These are phyloP conservation scores for Fremontodendron californicum DNA, from an alignment of 345 rosid species.

Conservation along the genomic window DNA sequence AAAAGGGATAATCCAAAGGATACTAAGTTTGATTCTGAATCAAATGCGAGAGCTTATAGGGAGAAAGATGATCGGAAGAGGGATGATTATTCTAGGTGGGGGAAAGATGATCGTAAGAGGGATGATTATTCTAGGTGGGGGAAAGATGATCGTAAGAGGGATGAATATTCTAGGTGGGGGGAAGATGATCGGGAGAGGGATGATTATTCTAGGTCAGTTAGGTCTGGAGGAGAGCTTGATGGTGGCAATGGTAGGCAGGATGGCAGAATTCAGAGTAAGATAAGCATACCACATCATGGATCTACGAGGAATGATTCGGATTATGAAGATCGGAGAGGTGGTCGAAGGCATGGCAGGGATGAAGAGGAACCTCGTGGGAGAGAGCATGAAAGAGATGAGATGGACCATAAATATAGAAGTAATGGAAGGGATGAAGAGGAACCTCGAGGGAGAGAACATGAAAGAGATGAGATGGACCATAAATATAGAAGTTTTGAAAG, in stretches of 20 bases:
- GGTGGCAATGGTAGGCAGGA: neutral
- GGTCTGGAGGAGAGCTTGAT: constrained; percentile 12
- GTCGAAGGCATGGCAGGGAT: constrained; percentile 14
- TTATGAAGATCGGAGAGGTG: constrained; percentile 9
- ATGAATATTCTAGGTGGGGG: constrained; percentile 10
- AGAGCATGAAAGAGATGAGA: constrained; percentile 38
- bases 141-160: constrained; percentile 5
- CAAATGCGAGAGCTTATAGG: constrained; percentile 5
- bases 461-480: constrained; percentile 37
- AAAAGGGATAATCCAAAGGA: constrained; percentile 3
- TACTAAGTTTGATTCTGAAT: constrained; percentile 12
- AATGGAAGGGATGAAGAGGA: constrained; percentile 30
- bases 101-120: neutral
- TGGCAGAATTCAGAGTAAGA: constrained; percentile 18
- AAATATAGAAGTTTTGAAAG: constrained; percentile 33
- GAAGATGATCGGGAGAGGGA: constrained; percentile 11
- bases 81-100: constrained; percentile 15
- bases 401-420: constrained; percentile 31
- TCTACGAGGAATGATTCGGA: constrained; percentile 6
- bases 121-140: constrained; percentile 16
- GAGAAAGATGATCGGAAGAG: constrained; percentile 17
- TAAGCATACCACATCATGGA: constrained; percentile 12
- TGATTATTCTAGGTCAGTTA: constrained; percentile 10
- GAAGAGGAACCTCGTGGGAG: constrained; percentile 37
- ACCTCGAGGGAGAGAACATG: constrained; percentile 28